Base-by-base conservation (phyloP, 2,329 filamentous ascomycete genomes). In the Trichoderma hamatum region DNA sequence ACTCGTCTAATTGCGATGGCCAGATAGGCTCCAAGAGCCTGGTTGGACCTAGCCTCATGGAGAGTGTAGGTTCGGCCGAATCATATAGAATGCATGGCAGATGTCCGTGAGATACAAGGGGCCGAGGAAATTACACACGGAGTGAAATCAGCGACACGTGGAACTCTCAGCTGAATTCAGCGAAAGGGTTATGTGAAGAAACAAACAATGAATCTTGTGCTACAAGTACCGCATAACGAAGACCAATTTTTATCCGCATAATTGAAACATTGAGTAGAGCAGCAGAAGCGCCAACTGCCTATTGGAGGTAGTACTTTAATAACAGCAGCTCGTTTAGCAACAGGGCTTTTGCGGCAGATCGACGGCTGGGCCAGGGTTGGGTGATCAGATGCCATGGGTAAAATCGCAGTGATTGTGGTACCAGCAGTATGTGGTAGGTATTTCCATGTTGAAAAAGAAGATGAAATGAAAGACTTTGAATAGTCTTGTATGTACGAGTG, bases 271-370 rank as follows among this genome's bases (percentile, higher is more conserved):
- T 9, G 36, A 28, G 24, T 26, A 36, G 9, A 10, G 52, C 34
- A 28, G 11, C 14, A 58, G 28, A 58, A 11, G 24, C 13, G 46
- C 30, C n/a, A 49, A 36, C 34, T 66, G 63, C 52, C 63, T 49
- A 34, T 46, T 34, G 16, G 16, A 58, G 52, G 39, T 16, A 26
- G 13, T n/a, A 5, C 14, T 66, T 46, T 9, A 56, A 56, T 13
- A 46, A 49, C 26, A 58, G 16, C 26, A 46, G 51, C 52, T 66
- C n/a, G 36, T 14, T 30, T 32, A 24, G 30, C 30, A 51, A 32
- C 64, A 67, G 39, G 63, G 64, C 28, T 51, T 19, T 34, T 43
- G 43, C 64, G 64, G 64, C 64, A 59, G 63, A 67, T 67, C 54
- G 63, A 59, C 63, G 30, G 54, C 39, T 67, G 39, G 64, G 59